Base-by-base conservation (phyloP, 2,329 filamentous ascomycete genomes). In the Epicoccum nigrum region DNA sequence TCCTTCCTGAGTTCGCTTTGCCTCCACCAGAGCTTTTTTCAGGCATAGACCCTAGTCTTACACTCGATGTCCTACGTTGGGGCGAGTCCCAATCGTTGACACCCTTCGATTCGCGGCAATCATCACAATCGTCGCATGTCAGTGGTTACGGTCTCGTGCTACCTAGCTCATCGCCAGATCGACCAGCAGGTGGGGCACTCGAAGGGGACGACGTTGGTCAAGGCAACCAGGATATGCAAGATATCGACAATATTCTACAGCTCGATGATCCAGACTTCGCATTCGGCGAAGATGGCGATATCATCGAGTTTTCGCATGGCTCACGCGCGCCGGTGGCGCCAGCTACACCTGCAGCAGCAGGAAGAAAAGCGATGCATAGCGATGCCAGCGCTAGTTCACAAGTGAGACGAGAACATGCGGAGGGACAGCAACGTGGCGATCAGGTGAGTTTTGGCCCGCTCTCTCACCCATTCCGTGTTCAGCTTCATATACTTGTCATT, bases 1-100 rank as follows among this genome's bases (percentile, higher is more conserved):
- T 97, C 67, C 74, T 89, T 8, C 86, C 87, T 0, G 84, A 87
- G 34, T 79, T 86, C 27, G 77, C 79, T 27, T 76, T 91, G 20
- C 83, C 86, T 1, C 77, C 81, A 1, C 78, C 88, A 49, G 79
- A 86, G 25, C 68, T 84, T 17, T 65, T 86, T 13, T 73, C 74
- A 9, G 69, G 73, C 3, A 69, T 83, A 30, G 68, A 77, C 25
- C 51, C 74, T n/a, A 59, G 64, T 11, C 57, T 71, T 2, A 67
- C 75, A 5, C 60, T 70, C 13, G 62, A 70, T 7, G 70, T 73
- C 5, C 65, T 68, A 49, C 64, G 57, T 16, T 69, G 66, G 4
- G 68, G 65, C 8, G 64, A 70, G 7, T 68, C 75, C 0, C 75
- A 77, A 31, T 73, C 76, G 4, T 57, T 73, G 40, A 72, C 70